Evolutionary conservation across 495 filamentous ascomycete species (phyloP).

Genomic region (Thozetella sp.): DNA sequence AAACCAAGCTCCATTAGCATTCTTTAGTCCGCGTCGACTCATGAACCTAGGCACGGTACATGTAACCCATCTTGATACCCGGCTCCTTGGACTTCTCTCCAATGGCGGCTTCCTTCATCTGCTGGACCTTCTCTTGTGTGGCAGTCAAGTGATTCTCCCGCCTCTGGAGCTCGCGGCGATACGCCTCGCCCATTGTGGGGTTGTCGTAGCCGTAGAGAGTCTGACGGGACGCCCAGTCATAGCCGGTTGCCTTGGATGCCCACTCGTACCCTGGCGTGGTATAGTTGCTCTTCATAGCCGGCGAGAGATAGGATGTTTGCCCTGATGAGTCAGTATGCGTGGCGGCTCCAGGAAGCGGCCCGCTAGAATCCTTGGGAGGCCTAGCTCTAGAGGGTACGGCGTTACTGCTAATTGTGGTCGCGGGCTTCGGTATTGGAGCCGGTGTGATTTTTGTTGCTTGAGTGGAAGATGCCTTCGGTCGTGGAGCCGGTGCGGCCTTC

Average conservation of each 20-base stretch:
- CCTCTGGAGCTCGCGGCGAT: background rate
- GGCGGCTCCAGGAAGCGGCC: background rate
- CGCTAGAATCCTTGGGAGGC: background rate
- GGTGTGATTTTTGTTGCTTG: too few relatives aligned
- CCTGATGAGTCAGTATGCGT: background rate
- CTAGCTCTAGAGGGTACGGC: too few relatives aligned
- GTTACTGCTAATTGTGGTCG: too few relatives aligned
- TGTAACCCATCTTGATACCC: background rate
- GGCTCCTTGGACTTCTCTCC: background rate
- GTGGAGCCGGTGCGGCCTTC: too few relatives aligned
- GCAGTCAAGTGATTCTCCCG: background rate
- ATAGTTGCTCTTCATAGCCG: background rate
- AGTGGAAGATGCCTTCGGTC: too few relatives aligned
- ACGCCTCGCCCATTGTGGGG: background rate
- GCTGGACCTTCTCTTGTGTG: background rate
- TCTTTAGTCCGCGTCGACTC: too few relatives aligned
- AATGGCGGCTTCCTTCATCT: background rate
- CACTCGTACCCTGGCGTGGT: background rate
- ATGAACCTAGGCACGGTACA: conserved; percentile 1
- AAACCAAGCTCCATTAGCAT: too few relatives aligned
- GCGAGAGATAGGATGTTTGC: background rate
- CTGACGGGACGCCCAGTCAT: background rate
- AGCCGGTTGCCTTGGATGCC: background rate
- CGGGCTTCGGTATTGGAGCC: too few relatives aligned
- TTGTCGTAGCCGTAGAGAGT: background rate